phyloP scores from a whole-genome alignment of 257 asterid species.

The Cynanchum wilfordii region DNA sequence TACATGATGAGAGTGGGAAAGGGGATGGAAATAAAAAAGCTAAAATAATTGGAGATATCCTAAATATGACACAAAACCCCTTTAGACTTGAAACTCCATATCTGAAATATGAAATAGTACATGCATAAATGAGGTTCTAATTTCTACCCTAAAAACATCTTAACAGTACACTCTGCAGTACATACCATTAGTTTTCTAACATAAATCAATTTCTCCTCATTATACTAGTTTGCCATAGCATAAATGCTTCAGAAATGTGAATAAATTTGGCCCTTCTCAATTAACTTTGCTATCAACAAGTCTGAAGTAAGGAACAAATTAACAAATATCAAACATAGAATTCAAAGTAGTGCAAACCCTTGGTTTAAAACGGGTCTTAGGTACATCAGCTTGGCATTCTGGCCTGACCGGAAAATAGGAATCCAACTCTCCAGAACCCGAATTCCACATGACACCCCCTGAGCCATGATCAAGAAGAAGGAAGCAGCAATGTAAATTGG shows the following conservation, averaged over 20 bases:
- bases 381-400: slow-evolving; percentile 80
- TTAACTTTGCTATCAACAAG: not conserved
- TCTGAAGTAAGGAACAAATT: not conserved
- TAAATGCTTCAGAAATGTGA: not conserved
- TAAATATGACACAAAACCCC: not conserved
- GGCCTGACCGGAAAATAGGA: slow-evolving; percentile 71
- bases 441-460: slow-evolving; percentile 23
- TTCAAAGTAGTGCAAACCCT: slow-evolving; percentile 45
- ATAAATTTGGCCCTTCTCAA: not conserved
- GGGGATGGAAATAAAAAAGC: not conserved
- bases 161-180: not conserved
- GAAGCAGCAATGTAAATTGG: not conserved
- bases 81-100: not conserved
- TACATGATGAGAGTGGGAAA: not conserved
- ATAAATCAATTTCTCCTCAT: not conserved
- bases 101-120: not conserved
- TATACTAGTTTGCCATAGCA: not conserved
- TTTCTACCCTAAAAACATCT: not conserved
- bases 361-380: slow-evolving; percentile 78
- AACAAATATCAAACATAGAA: slow-evolving; percentile 12
- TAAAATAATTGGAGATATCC: not conserved
- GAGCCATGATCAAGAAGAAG: not conserved
- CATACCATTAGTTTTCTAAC: not conserved
- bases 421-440: slow-evolving; percentile 66
- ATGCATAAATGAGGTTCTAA: not conserved